Conservation (phyloP, 2,329 filamentous ascomycete species). For the Pseudogymnoascus pannorum region DNA sequence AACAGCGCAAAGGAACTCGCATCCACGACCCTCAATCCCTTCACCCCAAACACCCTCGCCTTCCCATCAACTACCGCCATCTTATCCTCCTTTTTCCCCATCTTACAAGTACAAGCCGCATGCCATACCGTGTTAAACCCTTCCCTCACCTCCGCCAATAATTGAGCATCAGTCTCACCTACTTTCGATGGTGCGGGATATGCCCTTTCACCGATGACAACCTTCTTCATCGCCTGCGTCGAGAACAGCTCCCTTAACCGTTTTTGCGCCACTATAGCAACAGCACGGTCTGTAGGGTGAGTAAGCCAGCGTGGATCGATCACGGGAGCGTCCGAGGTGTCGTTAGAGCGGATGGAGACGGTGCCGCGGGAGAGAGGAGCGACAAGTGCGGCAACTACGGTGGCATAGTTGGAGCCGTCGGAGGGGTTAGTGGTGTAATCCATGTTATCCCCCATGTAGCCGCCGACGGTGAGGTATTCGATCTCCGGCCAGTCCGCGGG, state of each 20-base stretch:
- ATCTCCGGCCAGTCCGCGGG: slow-evolving; percentile 8
- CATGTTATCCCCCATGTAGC: neutral
- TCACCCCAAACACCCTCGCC: slow-evolving; percentile 13
- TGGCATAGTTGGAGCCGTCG: slow-evolving; percentile 31
- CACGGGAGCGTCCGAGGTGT: slow-evolving; percentile 30
- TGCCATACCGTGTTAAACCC: slow-evolving; percentile 8
- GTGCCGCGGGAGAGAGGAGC: slow-evolving; percentile 38
- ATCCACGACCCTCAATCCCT: slow-evolving; percentile 16
- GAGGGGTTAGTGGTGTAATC: slow-evolving; percentile 12
- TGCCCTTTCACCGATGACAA: neutral
- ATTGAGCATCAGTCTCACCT: slow-evolving; percentile 21
- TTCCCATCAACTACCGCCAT: slow-evolving; percentile 16
- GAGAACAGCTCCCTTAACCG: slow-evolving; percentile 32
- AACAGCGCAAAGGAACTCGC: slow-evolving; percentile 16
- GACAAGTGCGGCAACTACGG: slow-evolving; percentile 30
- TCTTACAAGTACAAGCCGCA: slow-evolving; percentile 14
- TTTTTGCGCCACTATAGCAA: slow-evolving; percentile 37
- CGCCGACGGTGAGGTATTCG: neutral
- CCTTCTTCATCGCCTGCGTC: slow-evolving; percentile 13
- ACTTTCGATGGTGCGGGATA: slow-evolving; percentile 9
- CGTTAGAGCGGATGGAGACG: slow-evolving; percentile 34
- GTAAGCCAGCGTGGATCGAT: slow-evolving; percentile 40
- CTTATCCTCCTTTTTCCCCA: slow-evolving; percentile 13
- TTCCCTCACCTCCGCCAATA: slow-evolving; percentile 13
- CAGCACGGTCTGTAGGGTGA: slow-evolving; percentile 36